Evolutionary conservation across 2,329 filamentous ascomycete species (phyloP), one percentile per base, ranked within the genome.

Genomic region (Chaetomium strumarium): DNA sequence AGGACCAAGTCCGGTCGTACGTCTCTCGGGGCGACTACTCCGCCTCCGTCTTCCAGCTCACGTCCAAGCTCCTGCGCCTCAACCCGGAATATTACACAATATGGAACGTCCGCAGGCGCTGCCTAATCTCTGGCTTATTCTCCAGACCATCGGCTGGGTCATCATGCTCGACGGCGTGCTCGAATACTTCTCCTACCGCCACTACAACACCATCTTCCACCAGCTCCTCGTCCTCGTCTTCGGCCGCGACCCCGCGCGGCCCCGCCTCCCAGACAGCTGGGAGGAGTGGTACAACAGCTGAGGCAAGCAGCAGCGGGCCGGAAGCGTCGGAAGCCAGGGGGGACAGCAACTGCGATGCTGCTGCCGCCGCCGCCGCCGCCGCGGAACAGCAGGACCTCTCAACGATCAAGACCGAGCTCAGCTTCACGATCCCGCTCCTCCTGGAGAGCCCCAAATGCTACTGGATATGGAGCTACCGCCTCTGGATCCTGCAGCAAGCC

Each of bases 381-480:
- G 48, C 57, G 19, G 56, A 52, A 19, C 45, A 63, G 6, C 61
- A 66, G 19, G 63, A 75, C 46, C 56, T 74, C 39, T 72, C 81
- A 2, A 66, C 85, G 31, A 77, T 97, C 56, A 78, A 80, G 43
- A 75, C 79, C 51, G 93, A 99, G 67, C 76, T 99, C 33, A 73
- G 74, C 44, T 96, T 96, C 65, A 84, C 92, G 33, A 81, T 96
- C 38, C 88, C 89, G 0, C 78, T 99, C 17, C 79, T 99, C 46
- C 79, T 88, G 58, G 83, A 90, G 60, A 92, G 83, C 60, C 93
- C 93, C 7, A 99, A 99, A 69, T 97, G 93, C 76, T 99, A 99
- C 73, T 97, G 93, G 92, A 92, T 99, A 64, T 99, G 93, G 93
- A 95, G 96, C 62, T 92, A 96, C 70, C 85, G 93, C 29, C 72